Conservation (phyloP, 2,329 filamentous ascomycete species). For the Colletotrichum sublineola region DNA sequence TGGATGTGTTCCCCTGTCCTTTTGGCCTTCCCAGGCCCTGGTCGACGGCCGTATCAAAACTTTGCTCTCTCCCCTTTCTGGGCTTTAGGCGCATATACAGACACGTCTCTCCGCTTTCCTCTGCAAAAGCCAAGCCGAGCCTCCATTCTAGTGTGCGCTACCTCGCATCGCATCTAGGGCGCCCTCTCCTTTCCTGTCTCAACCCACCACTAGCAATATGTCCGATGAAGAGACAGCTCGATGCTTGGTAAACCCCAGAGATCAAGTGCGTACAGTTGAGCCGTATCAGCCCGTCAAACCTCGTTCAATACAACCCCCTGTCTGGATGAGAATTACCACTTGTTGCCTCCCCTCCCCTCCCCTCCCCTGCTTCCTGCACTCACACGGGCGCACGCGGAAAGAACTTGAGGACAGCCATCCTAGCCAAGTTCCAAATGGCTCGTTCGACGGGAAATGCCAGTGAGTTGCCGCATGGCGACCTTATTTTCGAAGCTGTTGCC, state of each 20-base stretch:
- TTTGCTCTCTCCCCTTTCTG: not conserved
- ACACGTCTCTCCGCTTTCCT: conserved; percentile 4
- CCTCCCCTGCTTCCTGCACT: conserved; percentile 30
- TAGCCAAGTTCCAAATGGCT: conserved; percentile 33
- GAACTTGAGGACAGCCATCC: conserved; percentile 29
- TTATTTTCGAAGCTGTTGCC: conserved; percentile 42
- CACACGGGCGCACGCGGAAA: not conserved
- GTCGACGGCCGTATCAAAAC: conserved; percentile 15
- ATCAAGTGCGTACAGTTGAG: conserved; percentile 26
- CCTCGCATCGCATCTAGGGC: not conserved
- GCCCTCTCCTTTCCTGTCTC: conserved; percentile 9
- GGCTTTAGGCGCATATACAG: not conserved
- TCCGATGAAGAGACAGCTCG: conserved; percentile 24
- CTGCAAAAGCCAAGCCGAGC: not conserved
- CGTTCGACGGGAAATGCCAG: conserved; percentile 52
- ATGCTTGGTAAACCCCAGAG: conserved; percentile 19
- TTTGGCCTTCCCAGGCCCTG: conserved; percentile 3
- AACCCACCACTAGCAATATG: conserved; percentile 26
- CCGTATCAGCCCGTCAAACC: conserved; percentile 6
- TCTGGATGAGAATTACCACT: conserved; percentile 9
- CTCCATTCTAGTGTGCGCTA: not conserved
- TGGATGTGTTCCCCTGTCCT: conserved; percentile 5
- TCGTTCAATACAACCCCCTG: conserved; percentile 22
- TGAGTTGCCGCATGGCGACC: conserved; percentile 42
- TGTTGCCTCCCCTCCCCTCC: not conserved